Conservation (phyloP, 257 asterid genomes). For the Ligustrum vulgare region DNA sequence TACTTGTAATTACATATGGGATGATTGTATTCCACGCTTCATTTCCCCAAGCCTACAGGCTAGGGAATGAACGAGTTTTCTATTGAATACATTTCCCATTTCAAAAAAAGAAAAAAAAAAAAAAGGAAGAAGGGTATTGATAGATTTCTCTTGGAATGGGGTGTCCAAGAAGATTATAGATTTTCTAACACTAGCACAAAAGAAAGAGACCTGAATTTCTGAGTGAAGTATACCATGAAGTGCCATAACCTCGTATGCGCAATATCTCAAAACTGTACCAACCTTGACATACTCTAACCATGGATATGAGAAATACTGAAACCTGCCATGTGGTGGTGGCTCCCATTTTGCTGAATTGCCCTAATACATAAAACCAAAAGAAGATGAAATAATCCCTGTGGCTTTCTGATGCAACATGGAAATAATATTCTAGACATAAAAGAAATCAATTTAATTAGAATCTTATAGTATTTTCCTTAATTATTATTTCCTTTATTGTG, state of each 20-base stretch:
- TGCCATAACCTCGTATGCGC: slow-evolving; percentile 73
- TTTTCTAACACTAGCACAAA: neutral
- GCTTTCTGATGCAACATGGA: too few species aligned
- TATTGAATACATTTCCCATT: too few species aligned
- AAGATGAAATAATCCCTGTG: neutral
- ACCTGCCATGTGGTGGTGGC: slow-evolving; percentile 81
- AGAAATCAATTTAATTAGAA: too few species aligned
- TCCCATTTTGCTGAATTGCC: slow-evolving; percentile 76
- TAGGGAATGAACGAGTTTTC: too few species aligned
- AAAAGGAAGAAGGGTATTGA: too few species aligned
- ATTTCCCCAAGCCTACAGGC: too few species aligned
- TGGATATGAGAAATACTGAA: slow-evolving; percentile 57
- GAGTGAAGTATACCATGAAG: slow-evolving; percentile 73
- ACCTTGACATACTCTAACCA: slow-evolving; percentile 73
- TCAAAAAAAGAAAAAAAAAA: too few species aligned
- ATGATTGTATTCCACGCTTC: too few species aligned
- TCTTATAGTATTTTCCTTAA: too few species aligned
- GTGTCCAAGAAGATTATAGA: neutral
- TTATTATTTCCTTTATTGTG: too few species aligned
- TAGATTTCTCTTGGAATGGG: neutral
- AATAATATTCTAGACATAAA: too few species aligned
- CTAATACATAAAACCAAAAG: slow-evolving; percentile 25
- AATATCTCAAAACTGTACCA: slow-evolving; percentile 59
- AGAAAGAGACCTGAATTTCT: slow-evolving; percentile 55
- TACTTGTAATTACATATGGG: too few species aligned